Base-by-base conservation (phyloP, 371 early-diverging fungal species). In the Rhizopus sp. region DNA sequence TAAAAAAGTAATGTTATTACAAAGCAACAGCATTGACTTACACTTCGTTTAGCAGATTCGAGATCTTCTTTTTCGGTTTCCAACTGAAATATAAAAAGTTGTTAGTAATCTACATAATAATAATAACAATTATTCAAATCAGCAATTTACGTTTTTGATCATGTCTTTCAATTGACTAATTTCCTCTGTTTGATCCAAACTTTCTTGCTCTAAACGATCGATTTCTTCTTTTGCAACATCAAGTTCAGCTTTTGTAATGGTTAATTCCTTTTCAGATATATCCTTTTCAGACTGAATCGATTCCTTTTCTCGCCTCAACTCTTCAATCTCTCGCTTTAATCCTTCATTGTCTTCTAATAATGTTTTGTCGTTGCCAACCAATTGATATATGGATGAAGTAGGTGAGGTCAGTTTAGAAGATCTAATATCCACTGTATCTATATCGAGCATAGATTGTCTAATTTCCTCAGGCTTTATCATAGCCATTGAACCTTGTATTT, bases 41-140 rank as follows among this genome's bases (percentile, higher is more conserved):
- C 72, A 47, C 73, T 73, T 16, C 64, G 54, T 33, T 69, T 53
- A 35, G 67, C 64, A 3, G 65, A 63, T 49, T 78, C 78, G 33
- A 70, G 71, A 0, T 73, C 70, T 38, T 77, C 73, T 10, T 63
- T 58, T 55, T 72, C 47, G 13, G 42, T 34, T 23, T 56, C 59
- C 32, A 65, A 23, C 34, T 53, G 33, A 16, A 38, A 38, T 10
- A 32, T 23, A 40, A 3, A 41, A 1, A n/a, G n/a, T n/a, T n/a
- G 13, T 53, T 40, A 41, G 53, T 39, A 3, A 8, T 10, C 3
- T 9, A 12, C 17, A 34, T 16, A 34, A 13, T 34, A 5, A n/a
- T n/a, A n/a, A n/a, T n/a, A n/a, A n/a, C n/a, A n/a, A n/a, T n/a
- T n/a, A 30, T 23, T 3, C 2, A 2, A 54, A 45, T 17, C 12